These are phyloP conservation scores for Lipomyces anomalus DNA, from an alignment of 805 yeast genomes.

Conservation along the genomic window DNA sequence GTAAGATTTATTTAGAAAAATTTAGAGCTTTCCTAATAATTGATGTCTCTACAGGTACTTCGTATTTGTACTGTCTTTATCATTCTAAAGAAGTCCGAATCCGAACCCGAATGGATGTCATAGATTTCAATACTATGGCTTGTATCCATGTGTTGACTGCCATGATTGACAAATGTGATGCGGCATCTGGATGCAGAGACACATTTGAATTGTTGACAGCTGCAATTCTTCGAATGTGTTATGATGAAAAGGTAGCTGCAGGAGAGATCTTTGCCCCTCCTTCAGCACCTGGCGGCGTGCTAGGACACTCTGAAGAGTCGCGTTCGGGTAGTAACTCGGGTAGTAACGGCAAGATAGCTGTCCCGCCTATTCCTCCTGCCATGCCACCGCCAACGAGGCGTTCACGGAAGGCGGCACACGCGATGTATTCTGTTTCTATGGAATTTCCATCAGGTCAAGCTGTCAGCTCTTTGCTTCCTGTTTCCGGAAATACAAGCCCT, in stretches of 20 bases:
- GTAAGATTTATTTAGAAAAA: too few species aligned
- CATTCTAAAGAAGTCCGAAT: slow-evolving; percentile 53
- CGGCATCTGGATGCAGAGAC: slow-evolving; percentile 66
- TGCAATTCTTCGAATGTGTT: slow-evolving; percentile 55
- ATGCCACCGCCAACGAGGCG: slow-evolving; percentile 25
- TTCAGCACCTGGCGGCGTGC: slow-evolving; percentile 22
- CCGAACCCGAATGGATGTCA: slow-evolving; percentile 42
- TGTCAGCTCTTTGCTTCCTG: not conserved
- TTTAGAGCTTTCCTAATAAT: too few species aligned
- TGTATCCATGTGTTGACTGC: slow-evolving; percentile 52
- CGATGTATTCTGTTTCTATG: not conserved
- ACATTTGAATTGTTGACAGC: slow-evolving; percentile 66
- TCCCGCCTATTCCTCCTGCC: slow-evolving; percentile 21
- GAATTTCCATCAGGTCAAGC: too few species aligned
- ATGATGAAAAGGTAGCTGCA: slow-evolving; percentile 29
- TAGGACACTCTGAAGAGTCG: slow-evolving; percentile 11
- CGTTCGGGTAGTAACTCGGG: slow-evolving; percentile 2
- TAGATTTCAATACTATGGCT: slow-evolving; percentile 42
- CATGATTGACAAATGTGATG: slow-evolving; percentile 66
- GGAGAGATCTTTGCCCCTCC: slow-evolving; percentile 19
- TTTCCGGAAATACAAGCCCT: too few species aligned
- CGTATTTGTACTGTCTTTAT: slow-evolving; percentile 71
- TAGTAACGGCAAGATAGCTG: slow-evolving; percentile 9
- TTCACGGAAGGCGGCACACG: not conserved
- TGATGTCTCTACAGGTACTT: too few species aligned